Percentiles rank a stretch among this genome's conserved stretches.
These are phyloP conservation scores for Solanum microdontum DNA, from an alignment of 257 asterid species.

Conservation along the genomic window DNA sequence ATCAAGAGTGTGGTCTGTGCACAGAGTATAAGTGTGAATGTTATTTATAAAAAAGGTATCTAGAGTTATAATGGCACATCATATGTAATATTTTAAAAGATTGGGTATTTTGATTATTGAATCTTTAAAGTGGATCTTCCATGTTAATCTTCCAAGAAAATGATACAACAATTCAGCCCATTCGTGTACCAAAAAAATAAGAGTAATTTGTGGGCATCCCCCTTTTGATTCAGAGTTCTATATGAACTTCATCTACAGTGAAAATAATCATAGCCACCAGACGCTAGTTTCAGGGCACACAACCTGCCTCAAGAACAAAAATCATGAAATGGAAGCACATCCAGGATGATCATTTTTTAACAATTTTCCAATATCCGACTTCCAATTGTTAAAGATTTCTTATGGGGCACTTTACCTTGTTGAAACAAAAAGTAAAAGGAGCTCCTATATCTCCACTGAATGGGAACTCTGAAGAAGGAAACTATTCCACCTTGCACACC, in stretches of 20 bases:
- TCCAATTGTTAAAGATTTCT: neutral
- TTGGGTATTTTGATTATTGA: neutral
- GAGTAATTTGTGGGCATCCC: neutral
- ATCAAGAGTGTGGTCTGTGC: neutral
- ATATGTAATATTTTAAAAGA: neutral
- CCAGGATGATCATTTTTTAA: neutral
- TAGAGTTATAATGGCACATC: neutral
- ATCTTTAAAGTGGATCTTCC: neutral
- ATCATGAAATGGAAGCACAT: neutral
- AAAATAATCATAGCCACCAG: neutral
- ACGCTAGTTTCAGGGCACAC: neutral
- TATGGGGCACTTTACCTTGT: neutral
- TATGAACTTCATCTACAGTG: neutral
- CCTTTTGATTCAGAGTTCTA: neutral
- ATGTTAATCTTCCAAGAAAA: neutral
- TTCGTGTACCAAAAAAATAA: neutral
- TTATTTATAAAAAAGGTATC: neutral
- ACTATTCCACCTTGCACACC: neutral
- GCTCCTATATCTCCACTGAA: neutral
- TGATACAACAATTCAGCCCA: neutral
- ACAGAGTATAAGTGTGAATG: neutral
- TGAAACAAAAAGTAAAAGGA: neutral
- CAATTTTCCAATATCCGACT: neutral
- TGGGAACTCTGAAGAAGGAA: neutral
- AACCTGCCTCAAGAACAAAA: neutral